phyloP scores from a whole-genome alignment of 352 stramenopile species.

The Pythium aphanidermatum region DNA sequence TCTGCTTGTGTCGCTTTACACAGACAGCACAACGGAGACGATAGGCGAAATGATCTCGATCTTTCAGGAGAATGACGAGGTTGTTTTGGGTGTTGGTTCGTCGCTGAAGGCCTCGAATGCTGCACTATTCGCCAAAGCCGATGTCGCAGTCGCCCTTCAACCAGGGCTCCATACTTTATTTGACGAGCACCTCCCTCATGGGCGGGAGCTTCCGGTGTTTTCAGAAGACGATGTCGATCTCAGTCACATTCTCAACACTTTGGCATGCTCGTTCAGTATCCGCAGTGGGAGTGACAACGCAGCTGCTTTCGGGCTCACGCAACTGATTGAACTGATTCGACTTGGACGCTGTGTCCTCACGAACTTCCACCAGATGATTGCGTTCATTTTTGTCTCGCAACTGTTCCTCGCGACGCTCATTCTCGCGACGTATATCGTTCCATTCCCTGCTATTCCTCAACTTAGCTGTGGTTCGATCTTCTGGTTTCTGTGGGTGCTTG shows the following conservation, averaged over 20 bases:
- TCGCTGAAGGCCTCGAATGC: slow-evolving; percentile 75
- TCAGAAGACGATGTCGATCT: slow-evolving; percentile 73
- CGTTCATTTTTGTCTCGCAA: slow-evolving; percentile 84
- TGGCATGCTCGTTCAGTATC: slow-evolving; percentile 72
- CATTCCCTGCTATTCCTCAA: slow-evolving; percentile 72
- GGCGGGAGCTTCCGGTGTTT: slow-evolving; percentile 52
- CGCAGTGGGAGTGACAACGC: slow-evolving; percentile 37
- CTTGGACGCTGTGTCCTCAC: slow-evolving; percentile 74
- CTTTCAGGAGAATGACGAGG: slow-evolving; percentile 82
- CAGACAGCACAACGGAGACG: slow-evolving; percentile 94
- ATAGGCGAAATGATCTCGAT: slow-evolving; percentile 92
- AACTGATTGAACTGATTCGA: slow-evolving; percentile 77
- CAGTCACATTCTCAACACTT: slow-evolving; percentile 78
- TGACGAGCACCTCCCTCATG: slow-evolving; percentile 50
- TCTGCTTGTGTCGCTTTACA: slow-evolving; percentile 97
- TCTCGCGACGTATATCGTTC: slow-evolving; percentile 52
- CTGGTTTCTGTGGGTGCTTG: slow-evolving; percentile 77
- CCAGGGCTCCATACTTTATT: slow-evolving; percentile 65
- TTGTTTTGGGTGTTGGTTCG: slow-evolving; percentile 74
- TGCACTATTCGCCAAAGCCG: slow-evolving; percentile 64
- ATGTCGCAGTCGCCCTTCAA: slow-evolving; percentile 66
- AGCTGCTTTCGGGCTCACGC: slow-evolving; percentile 35
- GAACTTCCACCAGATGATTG: slow-evolving; percentile 78
- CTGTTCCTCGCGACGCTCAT: slow-evolving; percentile 76
- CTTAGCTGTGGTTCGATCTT: slow-evolving; percentile 75